phyloP scores from a whole-genome alignment of 129 eudicot species.

The Pseudognaphalium luteoalbum region DNA sequence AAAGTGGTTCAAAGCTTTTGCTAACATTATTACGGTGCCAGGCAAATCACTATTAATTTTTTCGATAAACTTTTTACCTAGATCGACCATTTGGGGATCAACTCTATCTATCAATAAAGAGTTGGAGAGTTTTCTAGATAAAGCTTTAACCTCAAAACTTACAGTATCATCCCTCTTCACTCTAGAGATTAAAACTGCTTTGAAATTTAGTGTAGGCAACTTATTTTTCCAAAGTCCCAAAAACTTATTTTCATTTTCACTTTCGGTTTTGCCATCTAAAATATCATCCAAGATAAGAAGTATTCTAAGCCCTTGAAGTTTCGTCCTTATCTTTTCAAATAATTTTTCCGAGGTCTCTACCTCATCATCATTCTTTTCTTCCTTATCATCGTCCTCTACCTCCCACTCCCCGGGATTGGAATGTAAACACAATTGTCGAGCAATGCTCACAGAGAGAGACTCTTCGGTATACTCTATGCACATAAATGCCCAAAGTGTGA shows the following conservation, averaged over 20 bases:
- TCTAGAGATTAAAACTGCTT: constrained; percentile 18
- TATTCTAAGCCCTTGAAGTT: neutral
- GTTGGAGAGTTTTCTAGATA: constrained; percentile 13
- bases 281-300: constrained; percentile 48
- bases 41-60: constrained; percentile 25
- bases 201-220: neutral
- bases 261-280: neutral
- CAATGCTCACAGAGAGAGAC: constrained; percentile 38
- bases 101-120: constrained; percentile 31
- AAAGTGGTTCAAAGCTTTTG: constrained; percentile 38
- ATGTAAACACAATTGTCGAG: constrained; percentile 41
- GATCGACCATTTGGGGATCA: neutral
- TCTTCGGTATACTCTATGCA: constrained; percentile 7
- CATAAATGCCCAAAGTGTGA: constrained; percentile 44
- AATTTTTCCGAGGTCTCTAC: neutral
- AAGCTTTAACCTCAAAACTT: constrained; percentile 1
- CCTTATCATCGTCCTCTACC: constrained; percentile 34
- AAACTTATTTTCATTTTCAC: neutral
- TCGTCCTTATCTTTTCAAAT: neutral
- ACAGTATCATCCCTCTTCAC: neutral
- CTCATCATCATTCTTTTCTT: constrained; percentile 9
- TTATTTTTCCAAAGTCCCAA: constrained; percentile 12
- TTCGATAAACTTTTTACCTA: constrained; percentile 11
- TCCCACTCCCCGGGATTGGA: constrained; percentile 35
- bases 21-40: constrained; percentile 29